Base-by-base conservation (phyloP, 1,284 basidiomycete species). In the Rhodotorula sp. region DNA sequence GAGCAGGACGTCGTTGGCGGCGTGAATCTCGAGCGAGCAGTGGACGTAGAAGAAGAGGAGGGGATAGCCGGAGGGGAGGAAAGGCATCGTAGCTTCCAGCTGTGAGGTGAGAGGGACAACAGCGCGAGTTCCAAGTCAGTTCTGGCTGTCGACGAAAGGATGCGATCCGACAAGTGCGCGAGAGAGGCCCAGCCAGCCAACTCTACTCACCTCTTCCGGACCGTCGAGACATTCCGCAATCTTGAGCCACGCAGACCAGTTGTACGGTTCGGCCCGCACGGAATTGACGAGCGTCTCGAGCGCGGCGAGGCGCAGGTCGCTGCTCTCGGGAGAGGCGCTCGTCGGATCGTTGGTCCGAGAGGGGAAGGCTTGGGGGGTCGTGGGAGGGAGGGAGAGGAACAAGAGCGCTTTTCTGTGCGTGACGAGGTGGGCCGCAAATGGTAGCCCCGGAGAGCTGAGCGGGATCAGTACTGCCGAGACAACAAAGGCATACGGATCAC, bases 201-300 rank as follows among this genome's bases (percentile, higher is more conserved):
- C 39, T 12, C 39, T 1, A 39, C 82, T 63, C 52, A 95, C 94
- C 87, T 95, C 92, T 82, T 94, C 92, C n/a, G 88, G 88, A 72
- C 94, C 93, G 49, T 90, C 88, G 43, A 97, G 86, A 78, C 92
- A 90, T 64, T 87, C 87, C 3, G 88, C 88, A 29, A 97, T 84
- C 66, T 93, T 86, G 29, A 87, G 84, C 96, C 97, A 99, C 6
- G 90, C 86, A 39, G 91, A 92, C 96, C 97, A 99, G 80, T 98
- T 98, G 89, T 93, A 99, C 14, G 92, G 90, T 79, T 91, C 93
- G 5, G 85, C 85, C 62, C 87, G 85, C 62, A 98, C 89, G 10
- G 93, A 95, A 48, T 88, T 82, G 26, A 97, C 83, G 14, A 89
- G 86, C 75, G 85, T 88, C 79, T 94, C 92, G 49, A 96, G 90